A percentile compares a stretch with the other conserved stretches of the same genome.
phyloP scores from a whole-genome alignment of 2,329 filamentous ascomycete species.

The Penicillium sp. region DNA sequence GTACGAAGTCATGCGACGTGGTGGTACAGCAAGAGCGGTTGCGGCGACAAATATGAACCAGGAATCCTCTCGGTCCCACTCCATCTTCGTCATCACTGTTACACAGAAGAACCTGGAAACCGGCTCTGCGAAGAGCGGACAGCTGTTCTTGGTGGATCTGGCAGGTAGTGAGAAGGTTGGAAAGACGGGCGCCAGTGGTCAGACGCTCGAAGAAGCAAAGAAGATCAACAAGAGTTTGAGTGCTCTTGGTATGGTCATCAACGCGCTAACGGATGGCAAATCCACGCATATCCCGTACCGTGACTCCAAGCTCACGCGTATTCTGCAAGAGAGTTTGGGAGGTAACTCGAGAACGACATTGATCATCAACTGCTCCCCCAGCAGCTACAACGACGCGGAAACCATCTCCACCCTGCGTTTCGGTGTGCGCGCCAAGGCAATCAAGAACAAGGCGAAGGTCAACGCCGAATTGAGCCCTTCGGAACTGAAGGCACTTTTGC shows the following conservation, averaged over 20 bases:
- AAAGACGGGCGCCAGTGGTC: constrained; percentile 94
- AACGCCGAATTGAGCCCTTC: constrained; percentile 93
- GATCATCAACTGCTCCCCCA: constrained; percentile 98
- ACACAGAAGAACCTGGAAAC: constrained; percentile 97
- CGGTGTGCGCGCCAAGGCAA: constrained; percentile 91
- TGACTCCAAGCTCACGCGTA: constrained; percentile 95
- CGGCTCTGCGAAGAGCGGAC: constrained; percentile 88
- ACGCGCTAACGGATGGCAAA: constrained; percentile 91
- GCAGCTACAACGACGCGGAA: constrained; percentile 94
- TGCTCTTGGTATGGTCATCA: constrained; percentile 97
- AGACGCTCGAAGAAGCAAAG: constrained; percentile 95
- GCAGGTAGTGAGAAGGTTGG: constrained; percentile 97
- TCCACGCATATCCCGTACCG: constrained; percentile 91
- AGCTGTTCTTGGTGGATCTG: constrained; percentile 94
- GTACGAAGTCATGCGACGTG: constrained; percentile 90
- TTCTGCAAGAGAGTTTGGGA: constrained; percentile 90
- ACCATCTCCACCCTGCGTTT: constrained; percentile 87
- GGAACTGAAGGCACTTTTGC: constrained; percentile 85
- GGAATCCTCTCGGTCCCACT: constrained; percentile 94
- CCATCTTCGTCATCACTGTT: constrained; percentile 93
- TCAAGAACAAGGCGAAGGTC: constrained; percentile 99
- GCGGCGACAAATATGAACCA: constrained; percentile 98
- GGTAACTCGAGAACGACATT: constrained; percentile 97
- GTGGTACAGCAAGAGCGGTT: constrained; percentile 80
- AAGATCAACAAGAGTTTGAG: constrained; percentile 99